Evolutionary conservation across 208 protist species (phyloP).

Genomic region (Crithidia fasciculata): DNA sequence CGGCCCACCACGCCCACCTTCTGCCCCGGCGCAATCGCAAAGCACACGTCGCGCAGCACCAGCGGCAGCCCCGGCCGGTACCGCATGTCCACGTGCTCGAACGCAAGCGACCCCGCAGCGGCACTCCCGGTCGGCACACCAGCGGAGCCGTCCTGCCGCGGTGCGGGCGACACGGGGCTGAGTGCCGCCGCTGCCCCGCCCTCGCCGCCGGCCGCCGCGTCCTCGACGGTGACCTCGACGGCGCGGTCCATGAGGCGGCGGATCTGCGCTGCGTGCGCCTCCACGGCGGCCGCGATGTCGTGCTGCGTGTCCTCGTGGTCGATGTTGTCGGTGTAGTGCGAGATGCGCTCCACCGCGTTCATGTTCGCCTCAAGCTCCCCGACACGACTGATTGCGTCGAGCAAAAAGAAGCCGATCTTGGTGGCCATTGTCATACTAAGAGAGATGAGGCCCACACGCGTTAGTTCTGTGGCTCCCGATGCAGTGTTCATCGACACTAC

Average conservation of each 20-base stretch:
- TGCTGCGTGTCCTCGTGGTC: conserved; percentile 45
- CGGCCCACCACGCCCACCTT: no score
- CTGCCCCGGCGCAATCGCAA: no score
- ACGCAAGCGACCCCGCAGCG: conserved; percentile 39
- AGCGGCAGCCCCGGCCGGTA: conserved; percentile 73
- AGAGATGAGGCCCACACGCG: conserved; percentile 49
- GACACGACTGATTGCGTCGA: conserved; percentile 27
- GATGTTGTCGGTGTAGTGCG: conserved; percentile 56
- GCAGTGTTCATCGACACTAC: conserved; percentile 23
- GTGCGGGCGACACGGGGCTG: no score
- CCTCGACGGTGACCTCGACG: no score
- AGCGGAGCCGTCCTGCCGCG: neutral
- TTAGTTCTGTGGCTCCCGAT: neutral
- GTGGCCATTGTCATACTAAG: conserved; percentile 68
- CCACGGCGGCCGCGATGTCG: conserved; percentile 15
- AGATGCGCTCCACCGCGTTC: conserved; percentile 70
- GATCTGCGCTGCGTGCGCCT: neutral
- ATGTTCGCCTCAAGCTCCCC: conserved; percentile 61
- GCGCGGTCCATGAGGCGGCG: no score
- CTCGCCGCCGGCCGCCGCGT: neutral
- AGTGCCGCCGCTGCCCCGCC: no score
- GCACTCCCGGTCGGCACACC: neutral
- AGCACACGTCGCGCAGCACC: conserved; percentile 40
- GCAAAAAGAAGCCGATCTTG: conserved; percentile 40
- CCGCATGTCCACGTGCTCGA: conserved; percentile 67